Conservation (phyloP, 2,329 filamentous ascomycete genomes). For the Colletotrichum spaethianum region DNA sequence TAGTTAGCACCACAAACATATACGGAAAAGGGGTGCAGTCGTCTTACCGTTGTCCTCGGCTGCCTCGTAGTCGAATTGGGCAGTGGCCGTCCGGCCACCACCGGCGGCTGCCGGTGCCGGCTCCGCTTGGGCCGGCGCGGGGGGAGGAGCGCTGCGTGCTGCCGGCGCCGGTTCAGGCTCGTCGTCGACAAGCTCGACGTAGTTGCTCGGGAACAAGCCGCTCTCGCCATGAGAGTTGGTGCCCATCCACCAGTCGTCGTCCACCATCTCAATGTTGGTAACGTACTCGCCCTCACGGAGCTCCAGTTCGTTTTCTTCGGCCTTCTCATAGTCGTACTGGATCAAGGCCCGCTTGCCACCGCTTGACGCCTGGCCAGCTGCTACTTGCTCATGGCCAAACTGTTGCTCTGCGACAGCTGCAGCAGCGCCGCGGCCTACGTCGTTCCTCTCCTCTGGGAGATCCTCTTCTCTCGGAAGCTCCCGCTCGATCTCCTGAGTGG, state of each 20-base stretch:
- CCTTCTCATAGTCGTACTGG: constrained; percentile 97
- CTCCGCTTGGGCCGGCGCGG: constrained; percentile 51
- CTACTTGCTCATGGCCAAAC: constrained; percentile 56
- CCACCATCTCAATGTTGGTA: constrained; percentile 95
- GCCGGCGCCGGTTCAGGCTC: constrained; percentile 59
- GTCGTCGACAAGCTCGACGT: constrained; percentile 87
- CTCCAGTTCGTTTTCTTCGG: constrained; percentile 96
- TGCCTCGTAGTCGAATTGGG: constrained; percentile 96
- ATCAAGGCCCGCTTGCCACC: constrained; percentile 82
- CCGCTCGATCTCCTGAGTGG: constrained; percentile 73
- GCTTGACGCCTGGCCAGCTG: constrained; percentile 49
- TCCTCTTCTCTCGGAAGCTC: constrained; percentile 76
- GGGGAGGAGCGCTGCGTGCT: constrained; percentile 53
- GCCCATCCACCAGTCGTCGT: constrained; percentile 99
- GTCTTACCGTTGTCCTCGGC: constrained; percentile 88
- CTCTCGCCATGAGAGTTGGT: constrained; percentile 87
- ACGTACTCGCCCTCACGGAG: constrained; percentile 90
- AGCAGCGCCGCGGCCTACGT: constrained; percentile 71
- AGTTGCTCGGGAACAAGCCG: constrained; percentile 97
- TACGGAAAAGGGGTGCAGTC: constrained; percentile 46
- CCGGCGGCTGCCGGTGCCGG: constrained; percentile 52
- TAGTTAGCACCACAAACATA: not conserved
- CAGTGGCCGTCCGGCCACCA: constrained; percentile 79
- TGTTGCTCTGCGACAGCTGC: constrained; percentile 66
- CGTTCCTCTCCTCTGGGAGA: constrained; percentile 71